Percentiles rank a stretch among this genome's conserved stretches.
These are phyloP conservation scores for Boletus insuetus DNA, from an alignment of 768 basidiomycete species.

Conservation along the genomic window DNA sequence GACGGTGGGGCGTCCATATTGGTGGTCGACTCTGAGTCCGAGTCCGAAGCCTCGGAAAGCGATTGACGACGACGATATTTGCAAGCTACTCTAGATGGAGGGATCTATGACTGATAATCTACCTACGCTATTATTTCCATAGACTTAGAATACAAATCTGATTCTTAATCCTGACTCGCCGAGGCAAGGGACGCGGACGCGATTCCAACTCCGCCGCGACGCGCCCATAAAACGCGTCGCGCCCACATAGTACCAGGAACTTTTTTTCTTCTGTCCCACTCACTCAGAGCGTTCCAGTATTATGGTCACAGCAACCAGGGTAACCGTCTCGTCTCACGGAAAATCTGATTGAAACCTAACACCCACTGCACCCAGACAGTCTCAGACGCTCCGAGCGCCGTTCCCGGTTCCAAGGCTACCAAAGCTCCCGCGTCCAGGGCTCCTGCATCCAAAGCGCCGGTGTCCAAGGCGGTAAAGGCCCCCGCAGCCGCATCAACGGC, in stretches of 20 bases:
- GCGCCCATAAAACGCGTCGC: constrained; percentile 18
- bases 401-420: constrained; percentile 32
- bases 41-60: neutral
- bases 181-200: neutral
- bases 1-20: constrained; percentile 62
- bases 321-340: neutral
- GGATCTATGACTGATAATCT: neutral
- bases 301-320: neutral
- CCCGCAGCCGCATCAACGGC: constrained; percentile 38
- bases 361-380: neutral
- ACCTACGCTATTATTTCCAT: neutral
- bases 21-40: constrained; percentile 18
- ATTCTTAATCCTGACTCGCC: too few relatives aligned
- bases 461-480: constrained; percentile 52
- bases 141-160: neutral
- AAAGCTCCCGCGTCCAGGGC: constrained; percentile 13
- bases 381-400: neutral
- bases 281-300: neutral
- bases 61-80: neutral
- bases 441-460: constrained; percentile 6
- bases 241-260: neutral
- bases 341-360: too few relatives aligned
- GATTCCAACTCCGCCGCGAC: constrained; percentile 15
- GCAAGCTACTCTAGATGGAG: too few relatives aligned
- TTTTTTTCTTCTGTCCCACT: too few relatives aligned